A percentile compares a stretch with the other conserved stretches of the same genome.
Evolutionary conservation across 257 asterid species (phyloP).

Genomic region (Anisodus tanguticus): DNA sequence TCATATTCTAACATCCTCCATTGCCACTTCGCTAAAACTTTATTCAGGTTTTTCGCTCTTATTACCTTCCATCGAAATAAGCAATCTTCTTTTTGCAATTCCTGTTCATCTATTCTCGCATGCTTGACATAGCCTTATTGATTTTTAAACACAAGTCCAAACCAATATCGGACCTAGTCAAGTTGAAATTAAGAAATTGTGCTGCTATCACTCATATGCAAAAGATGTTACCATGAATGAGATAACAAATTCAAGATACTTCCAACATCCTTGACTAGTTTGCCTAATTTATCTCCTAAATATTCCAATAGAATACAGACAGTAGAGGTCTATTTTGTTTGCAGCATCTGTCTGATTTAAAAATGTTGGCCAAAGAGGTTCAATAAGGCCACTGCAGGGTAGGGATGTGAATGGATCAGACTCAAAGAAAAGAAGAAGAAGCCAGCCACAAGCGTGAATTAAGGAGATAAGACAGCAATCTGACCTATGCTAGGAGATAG

Average conservation of each 20-base stretch:
- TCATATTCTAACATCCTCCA: neutral
- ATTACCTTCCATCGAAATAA: conserved; percentile 15
- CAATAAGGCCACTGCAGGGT: neutral
- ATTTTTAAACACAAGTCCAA: neutral
- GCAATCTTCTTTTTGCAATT: neutral
- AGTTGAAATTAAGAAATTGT: neutral
- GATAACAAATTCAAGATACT: neutral
- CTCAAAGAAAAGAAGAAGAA: neutral
- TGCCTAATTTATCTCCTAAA: neutral
- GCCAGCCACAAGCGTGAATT: neutral
- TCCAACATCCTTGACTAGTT: conserved; percentile 12
- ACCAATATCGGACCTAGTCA: neutral
- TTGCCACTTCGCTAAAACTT: neutral
- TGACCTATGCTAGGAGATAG: neutral
- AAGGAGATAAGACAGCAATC: conserved; percentile 9
- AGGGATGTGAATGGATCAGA: neutral
- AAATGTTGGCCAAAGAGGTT: conserved; percentile 9
- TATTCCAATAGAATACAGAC: neutral
- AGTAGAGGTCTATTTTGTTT: neutral
- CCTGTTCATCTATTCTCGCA: neutral
- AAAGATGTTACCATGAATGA: neutral
- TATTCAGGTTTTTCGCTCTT: neutral
- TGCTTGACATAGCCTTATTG: neutral
- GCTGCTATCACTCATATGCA: neutral
- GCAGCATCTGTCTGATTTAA: neutral